Conservation (phyloP, 306 rosid species). For the Sphenostylis stenocarpa region DNA sequence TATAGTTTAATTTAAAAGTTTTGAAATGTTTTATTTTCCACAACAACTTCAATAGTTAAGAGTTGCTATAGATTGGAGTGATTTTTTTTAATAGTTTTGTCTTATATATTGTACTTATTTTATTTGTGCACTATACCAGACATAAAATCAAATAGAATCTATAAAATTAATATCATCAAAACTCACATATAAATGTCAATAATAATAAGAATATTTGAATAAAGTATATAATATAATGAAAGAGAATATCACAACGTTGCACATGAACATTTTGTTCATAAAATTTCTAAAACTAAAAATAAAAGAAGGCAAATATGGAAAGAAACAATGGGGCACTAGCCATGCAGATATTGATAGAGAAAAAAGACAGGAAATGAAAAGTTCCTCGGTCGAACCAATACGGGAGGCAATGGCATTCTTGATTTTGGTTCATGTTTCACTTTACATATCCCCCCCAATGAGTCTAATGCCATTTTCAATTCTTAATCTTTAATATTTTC, state of each 20-base stretch:
- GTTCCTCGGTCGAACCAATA: slow-evolving; percentile 51
- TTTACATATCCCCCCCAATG: slow-evolving; percentile 18
- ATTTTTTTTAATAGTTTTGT: too few relatives aligned
- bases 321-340: slow-evolving; percentile 53
- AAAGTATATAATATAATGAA: too few relatives aligned
- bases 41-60: neutral
- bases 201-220: too few relatives aligned
- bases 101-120: too few relatives aligned
- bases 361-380: slow-evolving; percentile 50
- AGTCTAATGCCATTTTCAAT: neutral
- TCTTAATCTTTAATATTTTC: too few relatives aligned
- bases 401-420: slow-evolving; percentile 41
- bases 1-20: too few relatives aligned
- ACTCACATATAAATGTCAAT: too few relatives aligned
- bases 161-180: too few relatives aligned
- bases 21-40: neutral
- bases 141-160: too few relatives aligned
- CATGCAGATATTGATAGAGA: slow-evolving; percentile 36
- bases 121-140: too few relatives aligned
- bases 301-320: neutral
- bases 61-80: neutral
- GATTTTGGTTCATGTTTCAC: slow-evolving; percentile 42
- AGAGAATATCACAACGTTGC: too few relatives aligned
- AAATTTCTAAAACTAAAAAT: neutral
- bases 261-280: too few relatives aligned